Evolutionary conservation across 768 basidiomycete genomes (phyloP), one percentile per base, ranked within the genome.

Genomic region (Kwoniella heveanensis): DNA sequence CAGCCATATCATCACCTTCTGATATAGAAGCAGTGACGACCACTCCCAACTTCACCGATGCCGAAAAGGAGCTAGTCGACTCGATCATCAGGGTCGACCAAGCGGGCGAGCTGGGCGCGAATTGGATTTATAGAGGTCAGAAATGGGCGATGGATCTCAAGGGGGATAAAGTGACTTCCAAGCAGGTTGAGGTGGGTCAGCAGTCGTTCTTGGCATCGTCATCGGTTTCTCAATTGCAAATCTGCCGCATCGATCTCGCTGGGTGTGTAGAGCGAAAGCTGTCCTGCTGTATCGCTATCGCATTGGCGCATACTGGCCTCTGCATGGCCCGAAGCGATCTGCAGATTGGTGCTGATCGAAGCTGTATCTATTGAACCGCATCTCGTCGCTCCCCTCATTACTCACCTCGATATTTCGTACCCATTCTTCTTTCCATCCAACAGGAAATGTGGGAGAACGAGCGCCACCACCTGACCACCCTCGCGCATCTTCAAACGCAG

Each of bases 401-500:
- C n/a, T n/a, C n/a, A n/a, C n/a, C n/a, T 36, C 32, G 32, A 13
- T 13, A 36, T 36, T 36, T 36, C 13, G n/a, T n/a, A n/a, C 32
- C 13, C 32, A 7, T 36, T 36, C 13, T 13, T 36, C 32, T 36
- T 44, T 44, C 39, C 8, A 3, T 44, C 27, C 27, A 29, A 6
- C 57, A 97, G 93, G 89, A 90, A 64, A 98, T 98, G 94, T 97
- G 93, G 92, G 87, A 91, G 32, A 92, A 92, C 77, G 94, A 98
- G 80, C 90, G 89, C 82, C 91, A 90, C 77, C 94, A 98, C 79
- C 83, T 98, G 13, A 75, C 81, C 0, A 90, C 92, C 30, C 91
- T 95, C 87, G 86, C 93, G 75, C 88, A 86, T 72, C 80, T 98
- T 21, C 90, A 90, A 69, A 69, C 85, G 1, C 93, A 98, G 78